Evolutionary conservation across 257 asterid species (phyloP).

Genomic region (Sherardia arvensis): DNA sequence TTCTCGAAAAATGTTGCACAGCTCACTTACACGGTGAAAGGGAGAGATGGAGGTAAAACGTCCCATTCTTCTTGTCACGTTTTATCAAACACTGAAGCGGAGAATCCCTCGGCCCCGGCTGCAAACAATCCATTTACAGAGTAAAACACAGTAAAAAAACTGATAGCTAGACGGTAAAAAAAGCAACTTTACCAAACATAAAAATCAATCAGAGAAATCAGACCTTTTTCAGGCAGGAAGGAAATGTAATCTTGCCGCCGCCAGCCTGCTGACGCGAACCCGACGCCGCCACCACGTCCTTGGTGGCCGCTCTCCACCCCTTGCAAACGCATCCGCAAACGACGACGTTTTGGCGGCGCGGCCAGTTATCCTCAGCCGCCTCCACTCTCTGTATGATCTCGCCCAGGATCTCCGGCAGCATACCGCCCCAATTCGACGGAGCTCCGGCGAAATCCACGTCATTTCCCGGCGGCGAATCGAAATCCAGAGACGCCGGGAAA

Average conservation of each 20-base stretch:
- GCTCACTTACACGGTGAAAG: constrained; percentile 64
- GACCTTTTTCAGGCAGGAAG: constrained; percentile 90
- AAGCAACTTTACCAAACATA: not conserved
- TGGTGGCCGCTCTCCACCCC: constrained; percentile 80
- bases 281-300: constrained; percentile 51
- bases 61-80: constrained; percentile 83
- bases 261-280: constrained; percentile 5
- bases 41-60: constrained; percentile 74
- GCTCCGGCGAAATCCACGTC: constrained; percentile 22
- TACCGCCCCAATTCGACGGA: constrained; percentile 45
- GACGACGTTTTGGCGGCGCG: constrained; percentile 76
- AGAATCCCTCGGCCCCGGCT: constrained; percentile 84
- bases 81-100: constrained; percentile 79
- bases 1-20: not conserved
- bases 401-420: constrained; percentile 79
- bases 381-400: constrained; percentile 76
- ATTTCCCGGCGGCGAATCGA: not conserved
- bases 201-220: not conserved
- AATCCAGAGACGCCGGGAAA: not conserved
- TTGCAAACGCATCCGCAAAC: constrained; percentile 84
- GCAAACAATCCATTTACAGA: constrained; percentile 15
- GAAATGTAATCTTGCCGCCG: constrained; percentile 64
- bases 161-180: not conserved
- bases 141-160: not conserved
- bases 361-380: constrained; percentile 68